phyloP scores from a whole-genome alignment of 1,139 yeast genomes.

The Komagataea norvegica region DNA sequence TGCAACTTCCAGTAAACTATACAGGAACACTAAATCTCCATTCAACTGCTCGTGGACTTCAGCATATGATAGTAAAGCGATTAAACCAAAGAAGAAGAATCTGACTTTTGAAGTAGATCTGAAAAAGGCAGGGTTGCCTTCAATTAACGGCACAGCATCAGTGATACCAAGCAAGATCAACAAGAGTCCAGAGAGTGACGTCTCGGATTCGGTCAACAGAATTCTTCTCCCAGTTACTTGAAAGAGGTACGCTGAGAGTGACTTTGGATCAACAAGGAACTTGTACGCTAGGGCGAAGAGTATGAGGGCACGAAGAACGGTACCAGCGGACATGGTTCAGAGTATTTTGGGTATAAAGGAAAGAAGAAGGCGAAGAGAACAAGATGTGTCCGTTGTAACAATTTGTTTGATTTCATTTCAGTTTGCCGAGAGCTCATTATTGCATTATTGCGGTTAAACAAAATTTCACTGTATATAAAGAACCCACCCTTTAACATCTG shows the following conservation, averaged over 20 bases:
- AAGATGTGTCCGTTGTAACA: no score
- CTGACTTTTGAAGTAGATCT: constrained; percentile 10
- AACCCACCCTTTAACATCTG: no score
- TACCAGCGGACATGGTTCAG: constrained; percentile 3
- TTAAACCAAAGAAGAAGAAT: constrained; percentile 5
- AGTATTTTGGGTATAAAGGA: no score
- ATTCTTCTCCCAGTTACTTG: constrained; percentile 8
- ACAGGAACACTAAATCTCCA: constrained; percentile 10
- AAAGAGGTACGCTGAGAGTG: constrained; percentile 1
- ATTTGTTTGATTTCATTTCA: no score
- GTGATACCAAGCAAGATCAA: constrained; percentile 6
- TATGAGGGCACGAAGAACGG: constrained; percentile 2
- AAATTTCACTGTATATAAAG: no score
- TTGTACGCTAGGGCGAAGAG: constrained; percentile 6
- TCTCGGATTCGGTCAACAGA: constrained; percentile 10
- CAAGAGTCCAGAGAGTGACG: constrained; percentile 9
- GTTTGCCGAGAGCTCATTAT: no score
- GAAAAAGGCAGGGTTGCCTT: constrained; percentile 6
- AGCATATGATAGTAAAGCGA: constrained; percentile 7
- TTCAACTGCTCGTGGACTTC: constrained; percentile 7
- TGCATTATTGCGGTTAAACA: no score
- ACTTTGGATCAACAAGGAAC: constrained; percentile 5
- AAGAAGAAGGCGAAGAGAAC: no score
- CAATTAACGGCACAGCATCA: constrained; percentile 8
- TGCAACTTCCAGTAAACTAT: constrained; percentile 9